Evolutionary conservation across 768 basidiomycete species (phyloP), one percentile per base, ranked within the genome.

Genomic region (Auriscalpium microsporum): DNA sequence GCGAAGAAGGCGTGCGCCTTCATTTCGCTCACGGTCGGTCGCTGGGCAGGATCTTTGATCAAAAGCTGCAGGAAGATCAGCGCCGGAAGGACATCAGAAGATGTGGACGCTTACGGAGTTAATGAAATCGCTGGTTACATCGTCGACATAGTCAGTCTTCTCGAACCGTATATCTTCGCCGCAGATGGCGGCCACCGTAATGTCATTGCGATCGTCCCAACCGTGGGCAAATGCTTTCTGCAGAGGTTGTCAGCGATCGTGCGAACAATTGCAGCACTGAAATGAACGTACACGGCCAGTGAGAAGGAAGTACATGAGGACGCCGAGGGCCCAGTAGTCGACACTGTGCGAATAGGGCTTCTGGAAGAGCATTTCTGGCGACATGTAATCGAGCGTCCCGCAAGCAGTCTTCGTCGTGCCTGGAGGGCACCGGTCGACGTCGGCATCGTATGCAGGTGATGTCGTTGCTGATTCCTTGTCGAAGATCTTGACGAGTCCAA

Each of bases 331-430:
- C 77, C 77, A 78, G 23, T 75, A 68, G 57, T 78, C 77, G 11
- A 69, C 74, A 56, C 68, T 69, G 37, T 74, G 73, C 21, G 73
- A 73, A 62, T 77, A 77, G 55, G 71, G 70, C 56, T 74, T 71
- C 51, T 70, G 64, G 52, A 69, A 70, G 48, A 72, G 72, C 8
- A 78, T 71, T 58, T 78, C 76, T 7, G 76, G 76, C 13, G 76
- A 72, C 69, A 74, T 72, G 71, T 73, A 78, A 56, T 73, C 74
- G 9, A 74, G 73, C 45, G 75, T 76, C 38, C 76, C 74, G 14
- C 59, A 75, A 11, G 46, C 46, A 66, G 19, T 10, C 16, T 34
- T 44, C 17, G 36, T 35, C 34, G 35, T 47, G 21, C 40, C 28
- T n/a, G 51, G 38, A n/a, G 10, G 42, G 53, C 53, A n/a, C 19